Base-by-base conservation (phyloP, 495 filamentous ascomycete genomes). In the Aspergillus ostianus region DNA sequence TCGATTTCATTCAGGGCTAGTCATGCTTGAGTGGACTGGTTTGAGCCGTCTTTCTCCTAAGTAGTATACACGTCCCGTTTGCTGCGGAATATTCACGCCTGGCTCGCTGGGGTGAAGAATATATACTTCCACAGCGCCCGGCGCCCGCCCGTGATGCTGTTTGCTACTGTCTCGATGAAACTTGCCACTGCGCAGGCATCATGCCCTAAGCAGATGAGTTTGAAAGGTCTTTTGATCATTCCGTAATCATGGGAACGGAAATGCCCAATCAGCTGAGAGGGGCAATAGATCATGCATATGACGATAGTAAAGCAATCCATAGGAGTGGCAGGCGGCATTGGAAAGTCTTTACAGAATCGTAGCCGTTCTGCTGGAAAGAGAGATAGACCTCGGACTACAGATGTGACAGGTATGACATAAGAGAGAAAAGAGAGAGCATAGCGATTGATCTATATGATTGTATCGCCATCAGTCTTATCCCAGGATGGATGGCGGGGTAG, bases 401-500 rank as follows among this genome's bases (percentile, higher is more conserved):
- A 41, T 23, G 20, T 0, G 17, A 12, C 19, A 23, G 20, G 48
- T 5, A 50, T 23, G 13, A 21, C 13, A n/a, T 20, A 49, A 49
- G 18, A 49, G 23, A 49, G n/a, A n/a, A n/a, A n/a, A n/a, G 23
- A 49, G 47, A 49, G 23, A n/a, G 18, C 12, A n/a, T n/a, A n/a
- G n/a, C n/a, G n/a, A n/a, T n/a, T 26, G 23, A 26, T 26, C 23
- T 4, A 4, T 2, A 26, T 26, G 23, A 26, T 26, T 26, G 23
- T 4, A 26, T 26, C 23, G 23, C 23, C 4, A 26, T 26, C 23
- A 26, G 23, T 26, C 2, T 26, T 26, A 26, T 26, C 23, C 23
- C 23, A 23, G 32, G 15, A 32, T 41, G 21, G 41, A 63, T 61
- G 57, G 67, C 67, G 67, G 67, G 64, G 67, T 56, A 63, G 29